Conservation (phyloP, 129 eudicot genomes). For the Lonicera japonica region DNA sequence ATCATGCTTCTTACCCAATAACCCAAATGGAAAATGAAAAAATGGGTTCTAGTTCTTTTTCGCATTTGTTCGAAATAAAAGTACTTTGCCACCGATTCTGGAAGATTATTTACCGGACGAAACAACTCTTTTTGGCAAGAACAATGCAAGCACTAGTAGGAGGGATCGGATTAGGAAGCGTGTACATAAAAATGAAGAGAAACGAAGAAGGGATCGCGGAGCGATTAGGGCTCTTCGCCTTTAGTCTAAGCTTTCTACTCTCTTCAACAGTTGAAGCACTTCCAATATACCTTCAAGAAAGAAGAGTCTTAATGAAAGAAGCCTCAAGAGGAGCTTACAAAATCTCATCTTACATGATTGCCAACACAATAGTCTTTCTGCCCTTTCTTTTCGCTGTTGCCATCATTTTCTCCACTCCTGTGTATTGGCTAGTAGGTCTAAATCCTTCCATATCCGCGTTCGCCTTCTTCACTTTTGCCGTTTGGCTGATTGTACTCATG, state of each 20-base stretch:
- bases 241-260: constrained; percentile 91
- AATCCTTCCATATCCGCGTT: constrained; percentile 67
- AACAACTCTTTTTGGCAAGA: constrained; percentile 83
- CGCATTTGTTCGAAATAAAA: constrained; percentile 38
- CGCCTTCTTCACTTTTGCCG: constrained; percentile 55
- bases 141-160: constrained; percentile 94
- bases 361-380: constrained; percentile 79
- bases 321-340: constrained; percentile 85
- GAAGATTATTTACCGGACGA: constrained; percentile 83
- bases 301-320: constrained; percentile 89
- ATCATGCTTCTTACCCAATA: constrained; percentile 27
- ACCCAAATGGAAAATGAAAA: constrained; percentile 28
- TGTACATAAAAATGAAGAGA: constrained; percentile 56
- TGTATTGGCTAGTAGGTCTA: constrained; percentile 88
- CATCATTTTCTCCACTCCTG: constrained; percentile 65
- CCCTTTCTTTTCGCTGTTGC: constrained; percentile 80
- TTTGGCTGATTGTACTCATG: constrained; percentile 91
- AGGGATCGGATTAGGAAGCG: constrained; percentile 87
- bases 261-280: constrained; percentile 98
- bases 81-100: constrained; percentile 67
- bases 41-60: constrained; percentile 8
- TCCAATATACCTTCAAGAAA: constrained; percentile 93
- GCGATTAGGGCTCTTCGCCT: constrained; percentile 87
- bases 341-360: constrained; percentile 84
- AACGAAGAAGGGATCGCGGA: constrained; percentile 80